Percentiles rank a stretch among this genome's conserved stretches.
Evolutionary conservation across 257 asterid genomes (phyloP).

Genomic region (Paraleonurus japonicus): DNA sequence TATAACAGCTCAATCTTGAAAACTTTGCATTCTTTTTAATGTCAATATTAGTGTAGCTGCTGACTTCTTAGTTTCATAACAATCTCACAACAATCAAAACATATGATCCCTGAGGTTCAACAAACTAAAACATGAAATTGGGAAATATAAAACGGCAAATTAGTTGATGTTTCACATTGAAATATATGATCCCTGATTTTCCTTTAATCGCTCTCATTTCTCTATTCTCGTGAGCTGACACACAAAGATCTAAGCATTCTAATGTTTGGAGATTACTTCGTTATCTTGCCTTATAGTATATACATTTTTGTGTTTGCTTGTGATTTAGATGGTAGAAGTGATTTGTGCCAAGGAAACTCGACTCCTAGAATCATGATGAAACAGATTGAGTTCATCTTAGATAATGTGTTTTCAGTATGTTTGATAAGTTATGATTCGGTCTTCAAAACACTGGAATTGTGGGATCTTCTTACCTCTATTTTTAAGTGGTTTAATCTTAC

Average conservation of each 20-base stretch:
- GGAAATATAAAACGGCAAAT: not conserved
- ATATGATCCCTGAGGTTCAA: not conserved
- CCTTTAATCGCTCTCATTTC: not conserved
- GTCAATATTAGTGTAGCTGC: not conserved
- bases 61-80: not conserved
- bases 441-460: not conserved
- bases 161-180: not conserved
- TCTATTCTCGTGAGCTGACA: too few species aligned
- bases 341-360: not conserved
- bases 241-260: not conserved
- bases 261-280: not conserved
- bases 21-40: not conserved
- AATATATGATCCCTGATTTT: too few species aligned
- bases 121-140: not conserved
- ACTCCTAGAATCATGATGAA: not conserved
- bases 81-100: not conserved
- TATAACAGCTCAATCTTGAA: not conserved
- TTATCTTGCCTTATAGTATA: not conserved
- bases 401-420: not conserved
- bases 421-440: not conserved
- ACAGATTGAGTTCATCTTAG: not conserved
- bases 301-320: not conserved
- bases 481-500: not conserved
- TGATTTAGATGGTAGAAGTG: not conserved
- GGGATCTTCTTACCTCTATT: not conserved